phyloP scores from a whole-genome alignment of 331 rosid species.

The Malus hybrid region DNA sequence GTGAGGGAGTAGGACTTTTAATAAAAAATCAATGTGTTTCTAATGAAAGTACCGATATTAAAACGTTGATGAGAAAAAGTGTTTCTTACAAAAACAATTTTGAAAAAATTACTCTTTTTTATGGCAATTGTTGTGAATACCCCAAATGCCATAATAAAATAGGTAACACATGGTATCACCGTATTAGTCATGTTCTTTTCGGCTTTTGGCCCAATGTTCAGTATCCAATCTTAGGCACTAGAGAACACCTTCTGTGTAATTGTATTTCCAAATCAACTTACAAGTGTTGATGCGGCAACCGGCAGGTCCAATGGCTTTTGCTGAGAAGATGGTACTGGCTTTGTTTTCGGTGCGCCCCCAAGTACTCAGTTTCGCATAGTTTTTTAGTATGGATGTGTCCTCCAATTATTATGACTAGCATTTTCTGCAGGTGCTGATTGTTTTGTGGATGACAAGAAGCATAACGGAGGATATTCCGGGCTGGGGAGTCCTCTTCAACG shows the following conservation, averaged over 20 bases:
- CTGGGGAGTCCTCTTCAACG: too few species aligned
- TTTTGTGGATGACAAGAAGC: constrained; percentile 47
- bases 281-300: not conserved
- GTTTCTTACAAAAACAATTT: too few species aligned
- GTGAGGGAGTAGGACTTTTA: too few species aligned
- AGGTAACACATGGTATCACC: not conserved
- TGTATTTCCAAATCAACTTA: not conserved
- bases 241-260: not conserved
- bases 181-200: too few species aligned
- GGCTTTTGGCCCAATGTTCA: not conserved
- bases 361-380: too few species aligned
- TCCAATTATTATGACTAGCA: too few species aligned
- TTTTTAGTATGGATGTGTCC: too few species aligned
- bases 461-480: too few species aligned
- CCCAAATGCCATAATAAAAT: not conserved
- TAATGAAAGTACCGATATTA: too few species aligned
- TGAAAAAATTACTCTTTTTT: constrained; percentile 15
- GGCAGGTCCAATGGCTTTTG: constrained; percentile 82
- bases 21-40: too few species aligned
- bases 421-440: constrained; percentile 43
- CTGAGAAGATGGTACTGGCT: constrained; percentile 76
- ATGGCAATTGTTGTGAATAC: constrained; percentile 21
- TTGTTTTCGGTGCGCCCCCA: constrained; percentile 53
- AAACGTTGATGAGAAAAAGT: too few species aligned
- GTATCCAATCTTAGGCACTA: not conserved